Percentiles rank a stretch among this genome's conserved stretches.
Conservation (phyloP, 2,329 filamentous ascomycete species). For the Clathrospora elynae region DNA sequence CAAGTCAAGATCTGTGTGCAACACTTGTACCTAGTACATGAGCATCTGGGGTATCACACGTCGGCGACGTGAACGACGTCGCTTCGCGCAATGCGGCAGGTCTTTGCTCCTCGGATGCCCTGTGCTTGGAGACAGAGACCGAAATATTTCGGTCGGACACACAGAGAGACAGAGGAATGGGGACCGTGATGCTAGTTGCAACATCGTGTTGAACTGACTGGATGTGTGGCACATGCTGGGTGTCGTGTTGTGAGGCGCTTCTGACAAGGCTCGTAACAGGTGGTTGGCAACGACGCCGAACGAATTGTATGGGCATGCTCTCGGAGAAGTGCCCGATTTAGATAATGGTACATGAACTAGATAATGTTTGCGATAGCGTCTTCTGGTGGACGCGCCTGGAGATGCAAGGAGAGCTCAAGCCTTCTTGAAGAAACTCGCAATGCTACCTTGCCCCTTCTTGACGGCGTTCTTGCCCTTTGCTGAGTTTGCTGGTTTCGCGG, state of each 20-base stretch:
- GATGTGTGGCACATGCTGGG: no score
- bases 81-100: conserved; percentile 1
- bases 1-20: conserved; percentile 21
- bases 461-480: conserved; percentile 60
- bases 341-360: no score
- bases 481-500: conserved; percentile 42
- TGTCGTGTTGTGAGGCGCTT: no score
- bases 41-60: conserved; percentile 5
- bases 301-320: no score
- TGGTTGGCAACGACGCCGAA: no score
- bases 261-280: no score
- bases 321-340: no score
- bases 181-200: no score
- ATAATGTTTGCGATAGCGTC: neutral
- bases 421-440: conserved; percentile 92
- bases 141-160: neutral
- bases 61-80: conserved; percentile 12
- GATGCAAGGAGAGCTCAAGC: conserved; percentile 59
- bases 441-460: conserved; percentile 70
- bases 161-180: no score
- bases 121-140: neutral
- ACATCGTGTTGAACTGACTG: no score
- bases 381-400: neutral
- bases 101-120: neutral
- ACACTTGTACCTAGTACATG: conserved; percentile 2